These are phyloP conservation scores for Heterobasidion parviporum DNA, from an alignment of 1,284 basidiomycete species.

Conservation along the genomic window DNA sequence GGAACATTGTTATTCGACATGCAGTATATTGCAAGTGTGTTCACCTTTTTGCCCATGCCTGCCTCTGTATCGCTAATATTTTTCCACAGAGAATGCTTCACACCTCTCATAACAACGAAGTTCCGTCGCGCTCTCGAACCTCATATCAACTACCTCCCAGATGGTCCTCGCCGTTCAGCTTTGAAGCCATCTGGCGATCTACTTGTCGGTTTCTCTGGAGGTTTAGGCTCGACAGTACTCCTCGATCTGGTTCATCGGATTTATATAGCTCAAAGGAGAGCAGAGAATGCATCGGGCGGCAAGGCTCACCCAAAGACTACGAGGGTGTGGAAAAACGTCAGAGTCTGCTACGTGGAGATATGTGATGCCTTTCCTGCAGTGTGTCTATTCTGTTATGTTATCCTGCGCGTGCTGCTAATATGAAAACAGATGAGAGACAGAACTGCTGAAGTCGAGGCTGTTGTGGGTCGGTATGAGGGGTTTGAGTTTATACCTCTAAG, in stretches of 20 bases:
- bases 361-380: constrained; percentile 55
- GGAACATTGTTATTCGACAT: constrained; percentile 68
- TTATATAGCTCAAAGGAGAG: constrained; percentile 39
- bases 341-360: constrained; percentile 64
- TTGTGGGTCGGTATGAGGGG: constrained; percentile 38
- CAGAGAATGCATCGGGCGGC: constrained; percentile 37
- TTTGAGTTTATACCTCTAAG: constrained; percentile 54
- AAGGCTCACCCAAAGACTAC: constrained; percentile 58
- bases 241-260: constrained; percentile 57
- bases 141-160: constrained; percentile 44
- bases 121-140: constrained; percentile 63
- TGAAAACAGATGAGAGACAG: constrained; percentile 43
- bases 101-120: constrained; percentile 48
- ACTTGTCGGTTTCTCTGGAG: constrained; percentile 64
- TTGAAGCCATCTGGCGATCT: constrained; percentile 62
- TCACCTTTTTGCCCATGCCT: neutral
- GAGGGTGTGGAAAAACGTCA: constrained; percentile 52
- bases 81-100: constrained; percentile 54
- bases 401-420: constrained; percentile 8
- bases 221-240: constrained; percentile 62
- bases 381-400: constrained; percentile 18
- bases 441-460: constrained; percentile 38
- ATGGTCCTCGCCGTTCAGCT: constrained; percentile 38
- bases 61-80: neutral
- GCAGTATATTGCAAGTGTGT: constrained; percentile 77